Evolutionary conservation across 352 stramenopile genomes (phyloP), one percentile per base, ranked within the genome.

Genomic region (Globisporangium carolinianum): DNA sequence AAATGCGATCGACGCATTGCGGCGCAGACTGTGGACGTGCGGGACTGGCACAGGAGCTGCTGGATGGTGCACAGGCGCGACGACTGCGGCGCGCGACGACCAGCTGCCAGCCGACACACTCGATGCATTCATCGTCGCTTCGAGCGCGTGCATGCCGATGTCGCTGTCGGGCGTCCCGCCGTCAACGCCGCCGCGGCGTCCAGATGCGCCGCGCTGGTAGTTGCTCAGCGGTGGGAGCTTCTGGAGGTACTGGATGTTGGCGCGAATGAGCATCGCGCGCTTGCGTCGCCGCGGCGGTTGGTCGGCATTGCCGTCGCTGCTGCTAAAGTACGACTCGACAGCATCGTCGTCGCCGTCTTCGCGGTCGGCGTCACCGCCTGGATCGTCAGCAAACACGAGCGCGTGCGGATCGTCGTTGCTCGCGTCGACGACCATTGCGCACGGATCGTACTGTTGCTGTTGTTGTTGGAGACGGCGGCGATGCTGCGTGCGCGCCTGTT

Each of bases 101-200:
- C 51, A n/a, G 9, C n/a, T 47, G 8, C 35, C 45, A 0, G 73
- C 82, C 43, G 86, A 73, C 53, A 91, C 87, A 61, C 78, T 87
- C 55, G 79, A 85, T 53, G 87, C 79, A 47, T 83, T 69, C 60
- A 91, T 79, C 2, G 76, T 79, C 47, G 83, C 71, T 60, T 89
- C 76, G 42, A 91, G 64, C 38, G 81, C 81, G 43, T 66, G 56
- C 65, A 91, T 81, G 66, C 79, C 80, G 43, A 78, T 53, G 35
- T 57, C 52, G 6, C 63, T 65, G 3, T 66, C 53, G 4, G 72
- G 66, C 0, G 62, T 57, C 7, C 81, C 81, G 4, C 78, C 79
- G 50, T 91, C 81, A 8, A 91, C 76, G 12, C 71, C 81, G 5
- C 81, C 81, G 32, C 81, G 75, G 12, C 81, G 72, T 3, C 81